Evolutionary conservation across 805 yeast species (phyloP).

Genomic region (Saccharomyces jurei): DNA sequence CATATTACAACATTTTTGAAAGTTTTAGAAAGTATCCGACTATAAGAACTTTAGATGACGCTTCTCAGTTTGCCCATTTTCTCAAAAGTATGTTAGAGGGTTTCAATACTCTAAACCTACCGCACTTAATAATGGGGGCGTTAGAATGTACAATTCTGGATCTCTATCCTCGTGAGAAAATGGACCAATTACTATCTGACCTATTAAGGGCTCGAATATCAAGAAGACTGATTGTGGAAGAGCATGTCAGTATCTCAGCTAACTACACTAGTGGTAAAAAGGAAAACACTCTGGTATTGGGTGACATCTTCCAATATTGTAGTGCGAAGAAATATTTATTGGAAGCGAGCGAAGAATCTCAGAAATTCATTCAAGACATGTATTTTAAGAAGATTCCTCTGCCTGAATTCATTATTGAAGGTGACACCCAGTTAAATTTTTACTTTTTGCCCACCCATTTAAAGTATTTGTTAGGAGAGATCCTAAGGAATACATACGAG

Average conservation of each 20-base stretch:
- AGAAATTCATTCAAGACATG: constrained; percentile 43
- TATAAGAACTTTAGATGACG: constrained; percentile 65
- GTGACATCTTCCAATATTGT: constrained; percentile 79
- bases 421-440: constrained; percentile 57
- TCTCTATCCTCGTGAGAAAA: constrained; percentile 48
- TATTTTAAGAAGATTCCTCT: constrained; percentile 46
- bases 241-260: constrained; percentile 72
- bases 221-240: constrained; percentile 84
- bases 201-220: constrained; percentile 81
- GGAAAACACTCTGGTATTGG: constrained; percentile 44
- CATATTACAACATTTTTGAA: constrained; percentile 82
- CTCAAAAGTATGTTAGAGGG: constrained; percentile 57
- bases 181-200: constrained; percentile 70
- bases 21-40: constrained; percentile 66
- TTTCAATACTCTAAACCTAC: constrained; percentile 72
- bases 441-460: constrained; percentile 83
- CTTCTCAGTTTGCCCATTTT: constrained; percentile 59
- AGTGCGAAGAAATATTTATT: constrained; percentile 61
- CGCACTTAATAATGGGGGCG: constrained; percentile 90
- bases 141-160: constrained; percentile 62
- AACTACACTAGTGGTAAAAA: constrained; percentile 42
- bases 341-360: constrained; percentile 44
- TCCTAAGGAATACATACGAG: constrained; percentile 75
- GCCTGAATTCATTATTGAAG: constrained; percentile 75
- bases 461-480: constrained; percentile 80